Evolutionary conservation across 345 rosid genomes (phyloP).

Genomic region (Heritiera littoralis): DNA sequence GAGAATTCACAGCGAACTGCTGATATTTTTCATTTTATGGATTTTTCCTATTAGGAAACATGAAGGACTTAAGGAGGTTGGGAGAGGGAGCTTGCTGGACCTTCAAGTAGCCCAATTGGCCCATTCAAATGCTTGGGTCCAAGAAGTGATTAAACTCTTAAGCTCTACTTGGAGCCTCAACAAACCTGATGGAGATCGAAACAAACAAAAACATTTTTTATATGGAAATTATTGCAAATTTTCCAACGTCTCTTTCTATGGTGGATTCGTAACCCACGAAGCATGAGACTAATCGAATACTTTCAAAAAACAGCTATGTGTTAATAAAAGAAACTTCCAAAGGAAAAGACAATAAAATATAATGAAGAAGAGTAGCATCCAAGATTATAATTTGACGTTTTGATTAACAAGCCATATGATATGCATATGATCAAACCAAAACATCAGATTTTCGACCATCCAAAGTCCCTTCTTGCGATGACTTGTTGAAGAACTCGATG

Average conservation of each 20-base stretch:
- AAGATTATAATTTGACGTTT: background rate
- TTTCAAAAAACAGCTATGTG: background rate
- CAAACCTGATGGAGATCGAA: background rate
- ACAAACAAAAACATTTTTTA: background rate
- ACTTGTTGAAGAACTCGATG: slow-evolving; percentile 91
- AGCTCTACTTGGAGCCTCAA: background rate
- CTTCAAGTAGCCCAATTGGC: background rate
- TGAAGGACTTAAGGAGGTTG: too few species aligned
- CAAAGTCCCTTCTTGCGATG: slow-evolving; percentile 53
- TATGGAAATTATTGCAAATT: background rate
- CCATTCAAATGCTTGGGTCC: slow-evolving; percentile 1
- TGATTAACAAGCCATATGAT: background rate
- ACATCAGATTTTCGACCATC: slow-evolving; percentile 49
- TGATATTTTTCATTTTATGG: background rate
- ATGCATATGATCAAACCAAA: slow-evolving; percentile 31
- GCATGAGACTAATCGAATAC: background rate
- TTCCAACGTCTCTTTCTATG: background rate
- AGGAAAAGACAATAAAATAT: background rate
- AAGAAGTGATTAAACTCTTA: background rate
- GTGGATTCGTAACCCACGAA: background rate
- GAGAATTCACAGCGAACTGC: background rate
- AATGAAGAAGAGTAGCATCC: background rate
- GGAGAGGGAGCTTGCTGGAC: background rate
- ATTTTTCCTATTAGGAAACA: too few species aligned
- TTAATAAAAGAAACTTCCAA: background rate